These are phyloP conservation scores for Fusarium falciforme DNA, from an alignment of 2,329 filamentous ascomycete genomes.

Conservation along the genomic window DNA sequence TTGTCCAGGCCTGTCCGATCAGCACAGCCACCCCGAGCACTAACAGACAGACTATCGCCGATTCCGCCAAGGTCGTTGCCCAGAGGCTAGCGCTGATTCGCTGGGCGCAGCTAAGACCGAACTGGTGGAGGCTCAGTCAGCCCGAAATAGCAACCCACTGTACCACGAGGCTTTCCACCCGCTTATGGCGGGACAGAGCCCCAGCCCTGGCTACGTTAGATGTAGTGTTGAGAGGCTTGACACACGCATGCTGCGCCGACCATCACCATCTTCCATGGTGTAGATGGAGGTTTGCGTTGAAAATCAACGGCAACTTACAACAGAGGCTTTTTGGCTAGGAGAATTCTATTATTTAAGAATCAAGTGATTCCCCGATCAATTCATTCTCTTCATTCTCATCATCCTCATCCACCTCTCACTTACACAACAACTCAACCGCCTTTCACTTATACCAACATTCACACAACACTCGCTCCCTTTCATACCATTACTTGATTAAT, in stretches of 20 bases:
- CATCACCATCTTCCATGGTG: background rate
- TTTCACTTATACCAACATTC: constrained; percentile 1
- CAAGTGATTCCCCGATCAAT: background rate
- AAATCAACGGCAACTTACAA: background rate
- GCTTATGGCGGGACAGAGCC: background rate
- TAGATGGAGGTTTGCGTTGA: background rate
- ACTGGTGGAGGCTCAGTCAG: background rate
- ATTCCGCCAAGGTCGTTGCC: constrained; percentile 2
- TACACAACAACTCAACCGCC: background rate
- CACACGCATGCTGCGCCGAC: constrained; percentile 1
- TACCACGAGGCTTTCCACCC: background rate
- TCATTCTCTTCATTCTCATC: constrained; percentile 13
- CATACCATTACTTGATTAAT: background rate
- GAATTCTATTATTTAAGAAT: constrained; percentile 20
- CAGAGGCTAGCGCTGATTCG: constrained; percentile 19
- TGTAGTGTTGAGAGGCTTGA: background rate
- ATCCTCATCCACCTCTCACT: constrained; percentile 4
- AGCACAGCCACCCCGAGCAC: constrained; percentile 12
- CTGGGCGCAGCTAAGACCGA: constrained; percentile 2
- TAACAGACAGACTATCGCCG: background rate
- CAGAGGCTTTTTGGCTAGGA: accelerated
- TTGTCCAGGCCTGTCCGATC: constrained; percentile 4
- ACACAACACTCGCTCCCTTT: background rate
- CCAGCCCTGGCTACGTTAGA: constrained; percentile 18
- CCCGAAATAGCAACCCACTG: constrained; percentile 25